Evolutionary conservation across 345 rosid genomes (phyloP).

Genomic region (Microcos paniculata): DNA sequence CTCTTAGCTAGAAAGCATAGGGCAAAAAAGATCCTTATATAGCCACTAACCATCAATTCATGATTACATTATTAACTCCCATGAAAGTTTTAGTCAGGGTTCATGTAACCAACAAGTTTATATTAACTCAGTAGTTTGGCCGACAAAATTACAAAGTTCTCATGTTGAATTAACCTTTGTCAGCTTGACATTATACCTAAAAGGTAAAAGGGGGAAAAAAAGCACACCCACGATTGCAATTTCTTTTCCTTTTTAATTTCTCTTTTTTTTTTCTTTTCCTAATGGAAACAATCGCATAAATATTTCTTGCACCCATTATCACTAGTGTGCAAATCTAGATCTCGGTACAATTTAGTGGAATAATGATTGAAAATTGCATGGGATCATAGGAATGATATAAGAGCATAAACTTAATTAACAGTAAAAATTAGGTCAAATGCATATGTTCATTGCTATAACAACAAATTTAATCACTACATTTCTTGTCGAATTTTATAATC

Average conservation of each 20-base stretch:
- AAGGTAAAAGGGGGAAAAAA: not conserved
- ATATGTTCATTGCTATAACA: no score
- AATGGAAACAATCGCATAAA: not conserved
- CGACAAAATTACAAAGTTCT: constrained; percentile 2
- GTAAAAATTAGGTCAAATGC: not conserved
- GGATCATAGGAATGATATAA: not conserved
- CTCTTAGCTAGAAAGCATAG: not conserved
- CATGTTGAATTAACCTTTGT: not conserved
- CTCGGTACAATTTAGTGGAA: not conserved
- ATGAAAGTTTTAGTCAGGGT: constrained; percentile 1
- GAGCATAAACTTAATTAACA: not conserved
- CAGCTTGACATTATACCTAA: constrained; percentile 16
- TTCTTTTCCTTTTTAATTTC: no score
- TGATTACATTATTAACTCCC: constrained; percentile 21
- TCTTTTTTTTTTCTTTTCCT: not conserved
- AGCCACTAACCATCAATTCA: constrained; percentile 24
- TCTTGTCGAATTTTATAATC: no score
- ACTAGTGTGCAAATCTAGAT: no score
- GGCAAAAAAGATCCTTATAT: not conserved
- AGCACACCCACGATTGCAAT: not conserved
- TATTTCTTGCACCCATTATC: no score
- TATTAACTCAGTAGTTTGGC: not conserved
- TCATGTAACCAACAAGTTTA: constrained; percentile 8
- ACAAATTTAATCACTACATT: no score
- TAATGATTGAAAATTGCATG: not conserved